Evolutionary conservation across 495 filamentous ascomycete species (phyloP).

Genomic region (Trichodelitschia bisporula): DNA sequence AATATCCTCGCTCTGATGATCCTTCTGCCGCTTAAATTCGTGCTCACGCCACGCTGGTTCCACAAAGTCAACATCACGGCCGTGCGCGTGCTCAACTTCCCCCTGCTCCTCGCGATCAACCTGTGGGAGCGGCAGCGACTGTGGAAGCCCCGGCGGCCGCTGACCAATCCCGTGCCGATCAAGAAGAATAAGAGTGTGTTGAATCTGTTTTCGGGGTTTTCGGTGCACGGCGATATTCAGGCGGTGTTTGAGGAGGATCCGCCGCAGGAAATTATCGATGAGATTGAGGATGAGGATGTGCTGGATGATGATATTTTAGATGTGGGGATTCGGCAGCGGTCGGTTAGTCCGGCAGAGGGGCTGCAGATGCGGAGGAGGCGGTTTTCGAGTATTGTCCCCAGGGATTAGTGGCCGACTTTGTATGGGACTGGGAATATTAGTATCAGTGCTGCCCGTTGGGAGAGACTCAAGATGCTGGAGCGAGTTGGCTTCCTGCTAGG

Average conservation of each 20-base stretch:
- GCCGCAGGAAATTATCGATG: slow-evolving; percentile 28
- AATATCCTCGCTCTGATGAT: slow-evolving; percentile 41
- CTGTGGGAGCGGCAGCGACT: slow-evolving; percentile 28
- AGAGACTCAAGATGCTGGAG: too few species aligned
- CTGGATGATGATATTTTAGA: slow-evolving; percentile 11
- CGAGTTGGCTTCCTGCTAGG: too few species aligned
- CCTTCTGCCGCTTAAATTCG: slow-evolving; percentile 38
- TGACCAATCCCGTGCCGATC: slow-evolving; percentile 1
- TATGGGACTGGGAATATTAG: too few species aligned
- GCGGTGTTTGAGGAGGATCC: slow-evolving; percentile 43
- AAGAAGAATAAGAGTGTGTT: slow-evolving; percentile 15
- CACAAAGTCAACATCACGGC: slow-evolving; percentile 49
- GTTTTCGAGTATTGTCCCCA: too few species aligned
- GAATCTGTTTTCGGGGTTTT: slow-evolving; percentile 27
- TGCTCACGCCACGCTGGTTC: slow-evolving; percentile 43
- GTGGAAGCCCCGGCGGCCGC: slow-evolving; percentile 14
- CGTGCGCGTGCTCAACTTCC: slow-evolving; percentile 38
- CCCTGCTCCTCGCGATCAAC: slow-evolving; percentile 34
- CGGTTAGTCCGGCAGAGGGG: too few species aligned
- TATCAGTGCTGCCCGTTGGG: too few species aligned
- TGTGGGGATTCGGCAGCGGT: too few species aligned
- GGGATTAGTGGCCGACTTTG: too few species aligned
- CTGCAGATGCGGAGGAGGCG: too few species aligned
- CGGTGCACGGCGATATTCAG: slow-evolving; percentile 37
- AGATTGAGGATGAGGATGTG: slow-evolving; percentile 24